Percentiles rank a stretch among this genome's conserved stretches.
Conservation (phyloP, 2,329 filamentous ascomycete species). For the Apiospora kogelbergensis region DNA sequence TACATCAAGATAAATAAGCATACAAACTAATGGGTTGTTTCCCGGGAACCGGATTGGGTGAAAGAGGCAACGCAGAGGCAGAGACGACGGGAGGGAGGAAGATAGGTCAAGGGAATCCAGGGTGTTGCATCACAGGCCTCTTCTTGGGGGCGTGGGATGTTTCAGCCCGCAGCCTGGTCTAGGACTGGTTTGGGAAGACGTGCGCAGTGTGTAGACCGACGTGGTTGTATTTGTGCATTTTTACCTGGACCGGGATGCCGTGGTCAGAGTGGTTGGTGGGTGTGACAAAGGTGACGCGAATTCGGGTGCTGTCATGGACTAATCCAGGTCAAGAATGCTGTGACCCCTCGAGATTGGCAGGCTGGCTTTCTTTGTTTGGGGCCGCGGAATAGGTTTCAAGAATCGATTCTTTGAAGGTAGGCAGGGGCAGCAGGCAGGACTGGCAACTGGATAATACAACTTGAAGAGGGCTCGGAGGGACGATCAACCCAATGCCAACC, state of each 20-base stretch:
- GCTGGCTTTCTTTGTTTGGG: neutral
- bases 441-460: neutral
- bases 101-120: neutral
- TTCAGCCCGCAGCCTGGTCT: neutral
- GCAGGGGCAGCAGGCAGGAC: neutral
- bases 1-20: neutral
- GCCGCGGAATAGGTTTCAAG: too few relatives aligned
- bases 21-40: neutral
- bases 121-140: neutral
- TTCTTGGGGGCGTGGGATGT: neutral
- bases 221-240: neutral
- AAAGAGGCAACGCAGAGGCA: neutral
- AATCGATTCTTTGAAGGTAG: neutral
- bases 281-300: conserved; percentile 1
- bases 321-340: neutral
- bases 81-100: neutral
- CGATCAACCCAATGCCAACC: neutral
- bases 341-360: neutral
- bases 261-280: neutral
- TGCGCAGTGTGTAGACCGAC: neutral
- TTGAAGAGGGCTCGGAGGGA: neutral
- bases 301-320: neutral
- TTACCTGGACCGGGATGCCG: neutral
- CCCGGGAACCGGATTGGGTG: neutral
- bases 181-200: neutral